Evolutionary conservation across 805 yeast genomes (phyloP), one percentile per base, ranked within the genome.

Genomic region (Nakazawaea ernobii): DNA sequence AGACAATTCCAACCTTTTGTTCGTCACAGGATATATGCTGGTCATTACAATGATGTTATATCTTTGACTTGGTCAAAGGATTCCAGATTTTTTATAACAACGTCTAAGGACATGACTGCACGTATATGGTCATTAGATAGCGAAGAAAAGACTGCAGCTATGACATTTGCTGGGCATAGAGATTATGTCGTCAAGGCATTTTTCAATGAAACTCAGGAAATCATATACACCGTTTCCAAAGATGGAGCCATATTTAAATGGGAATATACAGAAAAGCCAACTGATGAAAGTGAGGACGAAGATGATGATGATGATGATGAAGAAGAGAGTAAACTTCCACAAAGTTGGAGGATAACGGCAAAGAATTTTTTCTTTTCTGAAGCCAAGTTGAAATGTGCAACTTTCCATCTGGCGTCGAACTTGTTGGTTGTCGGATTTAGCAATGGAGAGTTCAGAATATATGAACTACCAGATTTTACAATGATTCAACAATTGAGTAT

Each of bases 1-100:
- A 75, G 96, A 51, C 96, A 90, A 62, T 94, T 94, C 73, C 94
- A 97, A 0, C 99, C 99, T 13, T 94, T 94, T 66, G 86, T 92
- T 35, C 84, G 96, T 53, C 88, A 87, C 65, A 73, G 96, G 59
- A 79, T 86, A 7, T 90, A 90, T 58, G 89, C 97, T 1, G 99
- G 99, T 32, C 99, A 94, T 68, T 90, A 81, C 61, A 82, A 82
- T 43, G 95, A 88, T 56, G 79, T 94, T 24, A 73, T 79, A 1
- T 79, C 90, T 2, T 63, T 94, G 9, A 74, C 87, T 2, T 94
- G 98, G 98, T 88, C 97, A 1, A 74, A 73, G 28, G 99, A 94
- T 65, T 86, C 96, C 4, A 75, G 96, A 55, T 94, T 90, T 60
- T 76, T 94, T 56, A 70, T 94, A 37, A 80, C 96, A 2, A 76